phyloP scores from a whole-genome alignment of 805 yeast genomes.

The Monosporozyma yasuniensis region DNA sequence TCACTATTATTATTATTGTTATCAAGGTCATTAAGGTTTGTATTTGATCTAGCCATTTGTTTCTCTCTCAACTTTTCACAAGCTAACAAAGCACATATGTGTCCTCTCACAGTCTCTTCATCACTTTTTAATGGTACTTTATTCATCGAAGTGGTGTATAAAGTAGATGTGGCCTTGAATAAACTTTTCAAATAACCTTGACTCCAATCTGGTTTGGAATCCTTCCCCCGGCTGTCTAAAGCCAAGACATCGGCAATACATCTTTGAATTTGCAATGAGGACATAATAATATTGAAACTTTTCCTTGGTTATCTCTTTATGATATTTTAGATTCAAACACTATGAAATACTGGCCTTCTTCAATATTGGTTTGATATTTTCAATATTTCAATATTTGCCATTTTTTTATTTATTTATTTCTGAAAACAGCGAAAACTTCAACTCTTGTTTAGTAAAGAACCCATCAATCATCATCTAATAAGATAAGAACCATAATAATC shows the following conservation, averaged over 20 bases:
- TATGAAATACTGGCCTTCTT: no score
- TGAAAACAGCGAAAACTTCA: neutral
- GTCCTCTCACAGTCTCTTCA: conserved; percentile 58
- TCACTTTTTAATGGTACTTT: conserved; percentile 42
- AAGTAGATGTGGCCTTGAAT: conserved; percentile 22
- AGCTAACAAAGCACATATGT: conserved; percentile 57
- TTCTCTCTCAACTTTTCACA: conserved; percentile 39
- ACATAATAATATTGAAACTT: conserved; percentile 12
- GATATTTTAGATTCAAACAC: no score
- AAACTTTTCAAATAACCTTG: conserved; percentile 22
- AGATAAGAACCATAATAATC: neutral
- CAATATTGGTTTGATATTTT: neutral
- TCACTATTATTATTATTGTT: neutral
- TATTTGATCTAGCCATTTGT: conserved; percentile 13
- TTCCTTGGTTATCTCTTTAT: no score
- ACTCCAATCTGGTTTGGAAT: conserved; percentile 18
- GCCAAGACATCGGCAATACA: conserved; percentile 24
- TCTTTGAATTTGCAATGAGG: conserved; percentile 22
- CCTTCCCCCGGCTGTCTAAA: conserved; percentile 8
- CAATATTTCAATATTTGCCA: neutral
- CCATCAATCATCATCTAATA: neutral
- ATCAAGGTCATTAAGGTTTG: neutral
- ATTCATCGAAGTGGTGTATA: conserved; percentile 46
- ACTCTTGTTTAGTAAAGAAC: neutral
- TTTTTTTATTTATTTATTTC: neutral